Evolutionary conservation across 2,329 filamentous ascomycete genomes (phyloP).

Genomic region (Aspergillus costaricaensis): DNA sequence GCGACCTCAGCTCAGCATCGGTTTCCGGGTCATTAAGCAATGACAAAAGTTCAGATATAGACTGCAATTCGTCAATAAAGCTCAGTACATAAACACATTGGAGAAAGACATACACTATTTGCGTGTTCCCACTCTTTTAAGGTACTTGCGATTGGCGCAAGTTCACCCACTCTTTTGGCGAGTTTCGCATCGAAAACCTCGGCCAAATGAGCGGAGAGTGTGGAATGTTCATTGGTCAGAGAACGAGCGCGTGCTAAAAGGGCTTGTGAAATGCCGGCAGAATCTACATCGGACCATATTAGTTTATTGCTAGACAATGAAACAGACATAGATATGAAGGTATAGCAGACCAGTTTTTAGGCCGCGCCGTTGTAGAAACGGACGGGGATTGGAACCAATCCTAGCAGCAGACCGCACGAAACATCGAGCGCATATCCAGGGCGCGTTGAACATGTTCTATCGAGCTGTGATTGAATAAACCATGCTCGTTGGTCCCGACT

Average conservation of each 20-base stretch:
- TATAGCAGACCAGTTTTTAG: slow-evolving; percentile 33
- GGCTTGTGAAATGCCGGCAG: slow-evolving; percentile 51
- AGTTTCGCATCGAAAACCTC: slow-evolving; percentile 57
- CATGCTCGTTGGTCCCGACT: no score
- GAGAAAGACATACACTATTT: slow-evolving; percentile 50
- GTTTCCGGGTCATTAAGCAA: slow-evolving; percentile 70
- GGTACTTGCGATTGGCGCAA: slow-evolving; percentile 54
- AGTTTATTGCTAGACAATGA: not conserved
- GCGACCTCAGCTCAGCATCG: slow-evolving; percentile 60
- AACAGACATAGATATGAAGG: slow-evolving; percentile 25
- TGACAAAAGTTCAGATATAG: slow-evolving; percentile 68
- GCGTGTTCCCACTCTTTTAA: slow-evolving; percentile 61
- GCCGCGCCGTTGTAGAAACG: slow-evolving; percentile 25
- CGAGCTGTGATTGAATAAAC: not conserved
- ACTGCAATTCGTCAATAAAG: slow-evolving; percentile 36
- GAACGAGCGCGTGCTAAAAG: slow-evolving; percentile 58
- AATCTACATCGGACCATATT: slow-evolving; percentile 19
- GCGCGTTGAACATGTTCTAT: slow-evolving; percentile 41
- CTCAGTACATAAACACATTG: not conserved
- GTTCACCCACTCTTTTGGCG: slow-evolving; percentile 61
- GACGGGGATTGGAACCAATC: slow-evolving; percentile 30
- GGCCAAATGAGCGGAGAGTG: slow-evolving; percentile 54
- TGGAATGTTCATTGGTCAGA: slow-evolving; percentile 57
- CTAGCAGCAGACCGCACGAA: slow-evolving; percentile 42
- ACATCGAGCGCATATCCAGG: slow-evolving; percentile 53